phyloP scores from a whole-genome alignment of 306 rosid species.

The Sicyos edulis region DNA sequence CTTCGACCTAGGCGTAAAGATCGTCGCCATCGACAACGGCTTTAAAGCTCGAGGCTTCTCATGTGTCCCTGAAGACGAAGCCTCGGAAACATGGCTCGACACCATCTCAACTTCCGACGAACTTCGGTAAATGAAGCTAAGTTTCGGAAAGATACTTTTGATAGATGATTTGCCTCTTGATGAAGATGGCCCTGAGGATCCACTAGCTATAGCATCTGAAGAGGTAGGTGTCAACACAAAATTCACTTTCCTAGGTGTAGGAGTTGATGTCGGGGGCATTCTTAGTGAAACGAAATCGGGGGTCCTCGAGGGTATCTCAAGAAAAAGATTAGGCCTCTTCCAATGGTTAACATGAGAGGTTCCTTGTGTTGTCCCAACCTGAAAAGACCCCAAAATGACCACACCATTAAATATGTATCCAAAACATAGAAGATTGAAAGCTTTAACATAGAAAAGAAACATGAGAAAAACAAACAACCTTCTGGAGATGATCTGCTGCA shows the following conservation, averaged over 20 bases:
- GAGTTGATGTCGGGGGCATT: conserved; percentile 72
- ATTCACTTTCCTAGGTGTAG: conserved; percentile 70
- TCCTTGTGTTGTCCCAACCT: conserved; percentile 35
- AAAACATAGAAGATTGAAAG: no score
- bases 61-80: conserved; percentile 35
- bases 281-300: conserved; percentile 54
- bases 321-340: conserved; percentile 53
- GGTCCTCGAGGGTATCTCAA: conserved; percentile 62
- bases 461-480: conserved; percentile 35
- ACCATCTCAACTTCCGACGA: conserved; percentile 62
- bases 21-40: conserved; percentile 63
- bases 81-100: conserved; percentile 36
- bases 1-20: conserved; percentile 65
- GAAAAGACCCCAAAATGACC: not conserved
- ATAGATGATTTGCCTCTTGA: conserved; percentile 59
- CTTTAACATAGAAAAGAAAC: no score
- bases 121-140: conserved; percentile 53
- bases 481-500: conserved; percentile 35
- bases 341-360: conserved; percentile 33
- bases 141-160: conserved; percentile 62
- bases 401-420: not conserved
- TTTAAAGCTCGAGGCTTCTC: conserved; percentile 62
- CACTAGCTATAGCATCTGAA: conserved; percentile 41
- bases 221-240: conserved; percentile 58
- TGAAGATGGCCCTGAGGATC: conserved; percentile 45